These are phyloP conservation scores for Fusarium poae DNA, from an alignment of 2,329 filamentous ascomycete genomes.

Conservation along the genomic window DNA sequence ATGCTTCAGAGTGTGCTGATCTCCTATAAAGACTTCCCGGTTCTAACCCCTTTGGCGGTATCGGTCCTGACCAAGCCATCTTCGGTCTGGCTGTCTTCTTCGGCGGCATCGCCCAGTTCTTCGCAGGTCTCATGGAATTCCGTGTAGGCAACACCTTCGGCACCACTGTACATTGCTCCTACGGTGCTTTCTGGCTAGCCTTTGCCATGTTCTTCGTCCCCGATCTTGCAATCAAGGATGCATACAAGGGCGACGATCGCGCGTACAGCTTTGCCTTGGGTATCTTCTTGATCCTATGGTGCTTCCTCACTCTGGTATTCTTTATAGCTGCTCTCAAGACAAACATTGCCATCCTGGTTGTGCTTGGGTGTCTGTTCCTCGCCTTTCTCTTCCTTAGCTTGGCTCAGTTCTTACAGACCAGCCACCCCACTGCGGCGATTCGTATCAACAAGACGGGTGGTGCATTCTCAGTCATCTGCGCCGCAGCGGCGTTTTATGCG, in stretches of 20 bases:
- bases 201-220: slow-evolving; percentile 69
- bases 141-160: slow-evolving; percentile 72
- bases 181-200: slow-evolving; percentile 72
- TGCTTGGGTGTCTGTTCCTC: slow-evolving; percentile 70
- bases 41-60: slow-evolving; percentile 51
- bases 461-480: slow-evolving; percentile 55
- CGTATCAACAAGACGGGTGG: slow-evolving; percentile 59
- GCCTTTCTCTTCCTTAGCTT: slow-evolving; percentile 71
- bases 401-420: slow-evolving; percentile 63
- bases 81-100: slow-evolving; percentile 61
- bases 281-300: slow-evolving; percentile 71
- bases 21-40: slow-evolving; percentile 48
- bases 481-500: slow-evolving; percentile 56
- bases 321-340: slow-evolving; percentile 69
- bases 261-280: slow-evolving; percentile 65
- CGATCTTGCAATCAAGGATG: slow-evolving; percentile 63
- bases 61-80: slow-evolving; percentile 55
- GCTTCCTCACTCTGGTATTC: slow-evolving; percentile 69
- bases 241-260: slow-evolving; percentile 56
- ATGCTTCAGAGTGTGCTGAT: not conserved
- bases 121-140: slow-evolving; percentile 71
- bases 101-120: slow-evolving; percentile 75
- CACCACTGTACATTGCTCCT: slow-evolving; percentile 71
- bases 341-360: slow-evolving; percentile 68
- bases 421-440: slow-evolving; percentile 56